Conservation (phyloP, 2,329 filamentous ascomycete genomes). For the Fusarium sp. region DNA sequence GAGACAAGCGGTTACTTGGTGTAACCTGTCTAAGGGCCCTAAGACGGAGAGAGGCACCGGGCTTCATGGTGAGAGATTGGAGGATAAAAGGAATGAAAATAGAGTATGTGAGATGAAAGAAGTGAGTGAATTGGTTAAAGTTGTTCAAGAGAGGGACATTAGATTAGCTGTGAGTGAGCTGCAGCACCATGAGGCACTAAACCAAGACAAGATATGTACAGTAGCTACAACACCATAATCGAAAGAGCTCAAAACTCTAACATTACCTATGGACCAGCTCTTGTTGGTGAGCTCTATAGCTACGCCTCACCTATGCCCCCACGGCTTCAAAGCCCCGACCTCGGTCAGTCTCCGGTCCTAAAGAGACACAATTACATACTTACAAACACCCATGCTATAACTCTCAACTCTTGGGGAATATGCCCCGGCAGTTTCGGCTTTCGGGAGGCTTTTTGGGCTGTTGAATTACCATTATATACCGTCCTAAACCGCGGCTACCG, state of each 20-base stretch:
- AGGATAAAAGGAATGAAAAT: not conserved
- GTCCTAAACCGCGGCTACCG: conserved; percentile 33
- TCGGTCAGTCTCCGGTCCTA: conserved; percentile 35
- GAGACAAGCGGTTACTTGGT: conserved; percentile 12
- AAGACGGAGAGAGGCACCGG: conserved; percentile 34
- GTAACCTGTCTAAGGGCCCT: conserved; percentile 33
- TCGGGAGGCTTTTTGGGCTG: conserved; percentile 9
- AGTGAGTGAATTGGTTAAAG: conserved; percentile 15
- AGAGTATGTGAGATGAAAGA: conserved; percentile 14
- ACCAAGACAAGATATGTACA: conserved; percentile 25
- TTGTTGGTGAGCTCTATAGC: conserved; percentile 32
- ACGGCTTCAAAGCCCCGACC: conserved; percentile 10
- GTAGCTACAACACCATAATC: conserved; percentile 23
- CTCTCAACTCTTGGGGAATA: conserved; percentile 4
- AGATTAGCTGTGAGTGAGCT: conserved; percentile 9
- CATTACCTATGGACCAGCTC: conserved; percentile 5
- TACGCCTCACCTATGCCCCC: conserved; percentile 32
- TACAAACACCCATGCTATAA: not conserved
- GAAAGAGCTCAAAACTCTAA: conserved; percentile 15
- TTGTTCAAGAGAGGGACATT: conserved; percentile 4
- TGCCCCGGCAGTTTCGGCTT: conserved; percentile 34
- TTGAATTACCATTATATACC: conserved; percentile 17
- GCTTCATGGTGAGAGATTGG: conserved; percentile 29
- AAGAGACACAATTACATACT: not conserved
- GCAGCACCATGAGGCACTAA: conserved; percentile 29